Base-by-base conservation (phyloP, 208 protist genomes). In the Acanthamoeba lenticulata region DNA sequence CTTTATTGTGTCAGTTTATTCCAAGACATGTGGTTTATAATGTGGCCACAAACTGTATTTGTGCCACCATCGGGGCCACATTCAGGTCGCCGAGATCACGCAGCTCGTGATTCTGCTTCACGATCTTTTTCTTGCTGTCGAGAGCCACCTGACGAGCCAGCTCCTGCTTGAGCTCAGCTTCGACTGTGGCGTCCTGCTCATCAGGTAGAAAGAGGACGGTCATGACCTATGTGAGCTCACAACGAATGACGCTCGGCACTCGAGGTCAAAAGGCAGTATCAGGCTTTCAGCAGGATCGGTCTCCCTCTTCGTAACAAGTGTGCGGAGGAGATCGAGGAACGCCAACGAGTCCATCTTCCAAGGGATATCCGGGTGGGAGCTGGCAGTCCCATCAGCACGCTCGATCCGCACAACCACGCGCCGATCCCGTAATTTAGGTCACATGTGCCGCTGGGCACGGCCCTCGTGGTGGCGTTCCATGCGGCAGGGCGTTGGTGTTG, bases 331-430 rank as follows among this genome's bases (percentile, higher is more conserved):
- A 9, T 5, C 29, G 29, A 86, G 15, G 6, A 86, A 27, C 0
- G 29, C 77, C 13, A 86, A 86, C 21, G 57, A 38, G 77, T 86
- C 77, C 77, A 86, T 86, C 24, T 40, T 1, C 77, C 77, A 86
- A 15, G 36, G 67, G 21, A 79, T 17, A 19, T 57, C 40, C n/a
- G n/a, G 32, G 5, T 2, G 7, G 2, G 9, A 3, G 13, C n/a
- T 40, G 3, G 13, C n/a, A 4, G 45, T 40, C 11, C 77, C 44
- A 6, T 86, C 77, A 9, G 77, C 77, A 0, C 77, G 77, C 11
- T 86, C 77, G 5, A 86, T n/a, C n/a, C n/a, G n/a, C n/a, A n/a
- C n/a, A n/a, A n/a, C n/a, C n/a, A n/a, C n/a, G n/a, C n/a, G n/a
- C n/a, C n/a, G n/a, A n/a, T n/a, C n/a, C n/a, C n/a, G n/a, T n/a